Evolutionary conservation across 805 yeast species (phyloP), one percentile per base, ranked within the genome.

Genomic region (Teunomyces kruisii): DNA sequence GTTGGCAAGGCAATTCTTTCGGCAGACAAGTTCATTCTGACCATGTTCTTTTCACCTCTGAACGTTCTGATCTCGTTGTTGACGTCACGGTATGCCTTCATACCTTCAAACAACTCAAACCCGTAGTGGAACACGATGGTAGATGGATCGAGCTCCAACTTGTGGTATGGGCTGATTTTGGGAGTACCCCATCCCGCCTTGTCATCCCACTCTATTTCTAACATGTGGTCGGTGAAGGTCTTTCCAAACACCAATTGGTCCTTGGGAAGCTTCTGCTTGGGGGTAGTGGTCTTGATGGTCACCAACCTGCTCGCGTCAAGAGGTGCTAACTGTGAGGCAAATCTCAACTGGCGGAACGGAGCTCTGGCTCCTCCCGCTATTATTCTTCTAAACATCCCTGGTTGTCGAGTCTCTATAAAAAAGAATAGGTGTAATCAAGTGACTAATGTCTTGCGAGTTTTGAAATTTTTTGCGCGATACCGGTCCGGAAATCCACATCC

Each of bases 61-160:
- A 92, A 92, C 63, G 92, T 75, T 59, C 96, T 79, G 61, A 90
- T 58, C 36, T 60, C 42, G 56, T 57, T 50, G 39, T 83, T 70
- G 19, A 52, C 32, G 61, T 79, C 86, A 49, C 70, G 70, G 78
- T 91, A 92, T 10, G 97, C 97, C 75, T 92, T 92, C 73, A 92
- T 75, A 54, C 99, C 99, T 74, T 92, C 99, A 55, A 92, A 94
- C 48, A 92, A 79, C 68, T 89, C 96, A 61, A 94, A 92, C 4
- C 96, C 92, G 61, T 92, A 92, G 74, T 92, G 99, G 72, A 92
- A 83, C 28, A 91, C 98, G 64, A 87, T 80, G 14, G 94, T 72
- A 15, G 96, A 83, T 22, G 99, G 99, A 60, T 91, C 97, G 47
- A 92, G 67, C 13, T 74, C 58, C 43, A 92, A 70, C 41, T 81